phyloP scores from a whole-genome alignment of 352 stramenopile genomes.

The Pythium insidiosum region DNA sequence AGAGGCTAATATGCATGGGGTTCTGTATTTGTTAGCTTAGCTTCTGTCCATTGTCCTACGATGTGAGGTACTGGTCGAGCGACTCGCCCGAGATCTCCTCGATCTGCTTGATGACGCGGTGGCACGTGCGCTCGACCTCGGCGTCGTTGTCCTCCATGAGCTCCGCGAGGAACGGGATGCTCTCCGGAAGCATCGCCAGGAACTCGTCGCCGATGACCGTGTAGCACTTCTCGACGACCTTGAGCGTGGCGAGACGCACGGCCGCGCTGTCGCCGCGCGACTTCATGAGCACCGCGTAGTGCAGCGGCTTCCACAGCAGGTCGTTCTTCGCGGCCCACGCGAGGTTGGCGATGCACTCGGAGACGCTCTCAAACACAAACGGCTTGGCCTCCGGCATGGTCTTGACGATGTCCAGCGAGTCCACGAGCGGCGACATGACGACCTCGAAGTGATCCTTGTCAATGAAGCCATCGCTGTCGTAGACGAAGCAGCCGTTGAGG shows the following conservation, averaged over 20 bases:
- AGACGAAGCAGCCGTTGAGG: conserved; percentile 78
- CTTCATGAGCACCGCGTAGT: conserved; percentile 87
- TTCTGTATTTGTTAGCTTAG: no score
- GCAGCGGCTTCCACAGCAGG: conserved; percentile 83
- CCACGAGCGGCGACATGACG: conserved; percentile 64
- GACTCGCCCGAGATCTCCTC: conserved; percentile 86
- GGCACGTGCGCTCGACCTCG: conserved; percentile 78
- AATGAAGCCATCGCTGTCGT: conserved; percentile 84
- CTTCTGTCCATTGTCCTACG: conserved; percentile 6
- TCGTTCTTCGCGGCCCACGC: conserved; percentile 84
- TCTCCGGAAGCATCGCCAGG: conserved; percentile 83
- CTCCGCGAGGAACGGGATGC: conserved; percentile 84
- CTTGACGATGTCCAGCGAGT: conserved; percentile 67
- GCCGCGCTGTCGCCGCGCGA: conserved; percentile 51
- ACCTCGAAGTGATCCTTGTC: conserved; percentile 82
- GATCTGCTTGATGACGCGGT: conserved; percentile 86
- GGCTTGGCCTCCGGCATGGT: conserved; percentile 23
- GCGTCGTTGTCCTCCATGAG: conserved; percentile 83
- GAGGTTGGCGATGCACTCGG: conserved; percentile 66
- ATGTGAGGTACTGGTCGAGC: conserved; percentile 81
- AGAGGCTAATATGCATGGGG: no score
- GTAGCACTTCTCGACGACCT: conserved; percentile 83
- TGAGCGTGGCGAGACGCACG: conserved; percentile 68
- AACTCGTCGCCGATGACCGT: conserved; percentile 84
- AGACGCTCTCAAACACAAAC: conserved; percentile 65